These are phyloP conservation scores for Magnusiomyces tetraspermus DNA, from an alignment of 1,139 yeast genomes.

Conservation along the genomic window DNA sequence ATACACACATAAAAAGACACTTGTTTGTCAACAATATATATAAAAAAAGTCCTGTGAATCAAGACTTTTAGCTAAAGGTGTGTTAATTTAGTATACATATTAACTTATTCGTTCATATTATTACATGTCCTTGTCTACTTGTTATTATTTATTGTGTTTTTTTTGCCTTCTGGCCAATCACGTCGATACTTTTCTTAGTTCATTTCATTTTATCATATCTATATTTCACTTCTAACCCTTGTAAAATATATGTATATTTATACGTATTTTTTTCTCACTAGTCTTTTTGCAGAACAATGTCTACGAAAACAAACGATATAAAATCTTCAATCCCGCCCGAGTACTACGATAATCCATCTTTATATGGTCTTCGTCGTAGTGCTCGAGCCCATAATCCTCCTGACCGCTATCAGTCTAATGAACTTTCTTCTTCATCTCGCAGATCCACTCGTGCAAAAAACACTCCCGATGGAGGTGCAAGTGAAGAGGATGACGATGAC, in stretches of 20 bases:
- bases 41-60: too few relatives aligned
- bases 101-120: too few relatives aligned
- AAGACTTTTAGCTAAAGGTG: too few relatives aligned
- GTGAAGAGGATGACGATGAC: constrained; percentile 22
- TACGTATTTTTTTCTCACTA: neutral
- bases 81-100: too few relatives aligned
- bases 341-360: constrained; percentile 54
- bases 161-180: neutral
- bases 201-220: neutral
- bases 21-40: too few relatives aligned
- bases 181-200: neutral
- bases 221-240: too few relatives aligned
- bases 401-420: constrained; percentile 39
- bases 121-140: too few relatives aligned
- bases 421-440: constrained; percentile 22
- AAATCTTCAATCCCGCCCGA: constrained; percentile 6
- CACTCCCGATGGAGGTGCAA: constrained; percentile 19
- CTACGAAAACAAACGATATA: constrained; percentile 3
- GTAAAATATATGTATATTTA: too few relatives aligned
- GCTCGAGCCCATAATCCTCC: constrained; percentile 53
- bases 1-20: too few relatives aligned
- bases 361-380: constrained; percentile 85
- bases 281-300: constrained; percentile 2
- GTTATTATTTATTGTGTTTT: too few relatives aligned
- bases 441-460: constrained; percentile 12